Base-by-base conservation (phyloP, 495 filamentous ascomycete species). In the Aspergillus avenaceus region DNA sequence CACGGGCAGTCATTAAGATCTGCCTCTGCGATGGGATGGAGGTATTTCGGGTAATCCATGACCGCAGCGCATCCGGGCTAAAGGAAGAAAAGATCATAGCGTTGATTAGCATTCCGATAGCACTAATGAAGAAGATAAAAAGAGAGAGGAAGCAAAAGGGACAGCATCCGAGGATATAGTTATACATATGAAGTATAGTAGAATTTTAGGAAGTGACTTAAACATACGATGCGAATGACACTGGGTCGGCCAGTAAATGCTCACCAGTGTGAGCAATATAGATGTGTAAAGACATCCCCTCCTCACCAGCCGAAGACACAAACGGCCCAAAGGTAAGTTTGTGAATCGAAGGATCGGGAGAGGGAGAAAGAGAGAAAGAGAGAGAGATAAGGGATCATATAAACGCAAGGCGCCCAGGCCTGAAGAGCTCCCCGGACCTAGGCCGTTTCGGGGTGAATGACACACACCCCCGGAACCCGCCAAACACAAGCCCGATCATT, bases 181-280 rank as follows among this genome's bases (percentile, higher is more conserved):
- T 47, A 25, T 41, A 41, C 48, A 43, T 12, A 34, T 41, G 19
- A 42, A 14, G 23, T 26, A 38, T 2, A 19, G 5, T 38, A 34
- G 31, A 34, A 4, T n/a, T n/a, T n/a, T 27, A 47, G 43, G 41
- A 31, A 25, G 25, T 29, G 24, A 43, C 42, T 37, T 41, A 45
- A 47, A 76, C 84, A 63, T 75, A 91, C 86, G 83, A 84, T 49
- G 80, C 66, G 64, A 89, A 83, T 41, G 80, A 78, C 42, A 79
- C 76, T 21, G 80, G 78, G 68, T 95, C 87, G 53, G 86, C 75
- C 58, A 79, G 75, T 63, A 91, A 77, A 72, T 85, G 84, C 75
- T 90, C 83, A 75, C 91, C 91, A 59, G 86, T 86, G 75, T 93
- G 90, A 75, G 88, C 91, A 52, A 93, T 81, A 69, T 86, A 87